phyloP scores from a whole-genome alignment of 2,329 filamentous ascomycete species.

The Penicillium sp. region DNA sequence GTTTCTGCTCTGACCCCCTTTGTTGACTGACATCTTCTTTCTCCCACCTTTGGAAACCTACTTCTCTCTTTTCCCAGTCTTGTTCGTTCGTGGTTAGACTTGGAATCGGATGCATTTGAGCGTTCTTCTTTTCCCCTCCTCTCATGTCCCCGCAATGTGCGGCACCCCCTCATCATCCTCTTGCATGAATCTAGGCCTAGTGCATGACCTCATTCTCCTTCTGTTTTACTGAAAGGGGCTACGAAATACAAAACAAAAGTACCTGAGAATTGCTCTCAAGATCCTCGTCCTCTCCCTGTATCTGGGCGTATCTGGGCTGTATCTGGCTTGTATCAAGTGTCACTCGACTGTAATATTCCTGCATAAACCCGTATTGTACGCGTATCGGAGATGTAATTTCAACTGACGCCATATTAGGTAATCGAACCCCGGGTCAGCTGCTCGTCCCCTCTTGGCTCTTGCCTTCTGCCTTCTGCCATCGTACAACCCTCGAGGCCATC shows the following conservation, averaged over 20 bases:
- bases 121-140: conserved; percentile 18
- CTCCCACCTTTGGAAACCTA: conserved; percentile 6
- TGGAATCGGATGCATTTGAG: conserved; percentile 31
- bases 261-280: background rate
- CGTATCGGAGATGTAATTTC: background rate
- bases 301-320: too few relatives aligned
- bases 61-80: conserved; percentile 11
- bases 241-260: conserved; percentile 21
- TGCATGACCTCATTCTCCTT: conserved; percentile 24
- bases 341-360: background rate
- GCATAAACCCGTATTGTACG: background rate
- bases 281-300: background rate
- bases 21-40: background rate
- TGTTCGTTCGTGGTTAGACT: conserved; percentile 32
- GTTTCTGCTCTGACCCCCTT: conserved; percentile 14
- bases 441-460: conserved; percentile 11
- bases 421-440: conserved; percentile 20
- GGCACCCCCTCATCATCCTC: conserved; percentile 8
- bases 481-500: conserved; percentile 12
- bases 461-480: background rate
- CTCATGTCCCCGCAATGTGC: conserved; percentile 24
- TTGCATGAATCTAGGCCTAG: conserved; percentile 26
- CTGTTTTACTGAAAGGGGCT: conserved; percentile 18
- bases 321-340: background rate
- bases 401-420: conserved; percentile 12